Evolutionary conservation across 148 eudicot genomes (phyloP), one percentile per base, ranked within the genome.

Genomic region (Fagopyrum homotropicum): DNA sequence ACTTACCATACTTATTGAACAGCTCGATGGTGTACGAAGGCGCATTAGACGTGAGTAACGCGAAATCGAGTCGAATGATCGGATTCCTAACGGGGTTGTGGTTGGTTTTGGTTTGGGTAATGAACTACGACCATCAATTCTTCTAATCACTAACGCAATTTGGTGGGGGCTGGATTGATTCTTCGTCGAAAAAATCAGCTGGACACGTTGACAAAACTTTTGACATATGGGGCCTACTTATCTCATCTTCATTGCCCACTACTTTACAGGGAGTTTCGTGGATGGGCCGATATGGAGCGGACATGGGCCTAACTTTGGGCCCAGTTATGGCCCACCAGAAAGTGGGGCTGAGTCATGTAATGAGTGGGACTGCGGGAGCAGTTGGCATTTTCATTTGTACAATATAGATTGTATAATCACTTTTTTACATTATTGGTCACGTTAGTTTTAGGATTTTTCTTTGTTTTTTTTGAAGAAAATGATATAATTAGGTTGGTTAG

Each of bases 1-100:
- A 30, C 11, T 15, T 4, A 9, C 69, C 69, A 2, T 29, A 7
- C 43, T 45, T 47, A 51, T 51, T 66, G 17, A 79, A 82, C 81
- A 69, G 87, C 81, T 59, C 88, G 0, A 91, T 91, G 94, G 81
- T 89, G 19, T 91, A 91, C 47, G 86, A 88, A 77, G 94, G 93
- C 6, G 93, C 86, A 7, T 66, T 79, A 56, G 88, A 80, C 3
- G 61, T 29, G 22, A 81, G 80, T 59, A 19, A 77, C 6, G 81
- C 84, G 2, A 71, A 86, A 19, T 10, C 60, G 6, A 66, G 83
- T 40, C 80, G 81, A 80, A 85, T 83, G 72, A 7, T 66, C 71
- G 46, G 71, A 4, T 40, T 40, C 47, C 10, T 40, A 35, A 35
- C 66, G 81, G 72, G 48, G 66, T 87, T 72, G 79, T 66, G 45